These are phyloP conservation scores for Cyclotella choctawhatcheeana DNA, from an alignment of 108 stramenopile species.

Conservation along the genomic window DNA sequence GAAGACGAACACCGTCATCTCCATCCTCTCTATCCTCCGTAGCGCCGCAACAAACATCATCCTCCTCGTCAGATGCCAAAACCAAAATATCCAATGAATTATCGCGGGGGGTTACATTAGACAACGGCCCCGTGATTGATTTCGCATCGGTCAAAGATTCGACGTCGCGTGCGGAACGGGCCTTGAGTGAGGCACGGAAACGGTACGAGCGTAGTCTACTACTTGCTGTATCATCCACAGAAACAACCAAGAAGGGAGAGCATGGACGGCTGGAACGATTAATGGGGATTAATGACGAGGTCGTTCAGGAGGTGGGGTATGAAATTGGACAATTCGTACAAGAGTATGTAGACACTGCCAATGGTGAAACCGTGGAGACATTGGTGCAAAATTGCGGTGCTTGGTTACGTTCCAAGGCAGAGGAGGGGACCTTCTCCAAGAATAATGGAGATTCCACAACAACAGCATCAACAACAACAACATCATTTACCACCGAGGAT, in stretches of 20 bases:
- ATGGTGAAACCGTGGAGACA: conserved; percentile 37
- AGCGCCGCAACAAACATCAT: conserved; percentile 12
- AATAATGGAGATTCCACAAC: conserved; percentile 6
- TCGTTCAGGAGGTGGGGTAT: conserved; percentile 85
- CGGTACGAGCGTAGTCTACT: conserved; percentile 36
- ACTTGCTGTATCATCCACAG: not conserved
- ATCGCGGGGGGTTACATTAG: conserved; percentile 65
- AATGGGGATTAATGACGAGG: conserved; percentile 90
- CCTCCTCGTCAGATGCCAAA: too few species aligned
- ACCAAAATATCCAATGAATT: conserved; percentile 70
- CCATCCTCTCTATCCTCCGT: conserved; percentile 4
- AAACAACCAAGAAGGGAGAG: not conserved
- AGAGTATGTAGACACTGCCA: conserved; percentile 43
- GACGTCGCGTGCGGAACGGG: conserved; percentile 74
- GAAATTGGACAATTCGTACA: conserved; percentile 67
- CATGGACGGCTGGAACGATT: too few species aligned
- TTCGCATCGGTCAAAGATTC: conserved; percentile 79
- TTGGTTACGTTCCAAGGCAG: conserved; percentile 70
- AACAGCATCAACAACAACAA: not conserved
- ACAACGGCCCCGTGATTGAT: conserved; percentile 85
- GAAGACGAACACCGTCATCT: conserved; percentile 5
- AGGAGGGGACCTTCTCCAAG: conserved; percentile 58
- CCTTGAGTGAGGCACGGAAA: conserved; percentile 65
- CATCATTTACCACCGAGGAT: conserved; percentile 45
- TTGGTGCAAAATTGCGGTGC: conserved; percentile 73